A percentile compares a stretch with the other conserved stretches of the same genome.
These are phyloP conservation scores for Oropetium thomaeum DNA, from an alignment of 176 grass and related monocot species.

Conservation along the genomic window DNA sequence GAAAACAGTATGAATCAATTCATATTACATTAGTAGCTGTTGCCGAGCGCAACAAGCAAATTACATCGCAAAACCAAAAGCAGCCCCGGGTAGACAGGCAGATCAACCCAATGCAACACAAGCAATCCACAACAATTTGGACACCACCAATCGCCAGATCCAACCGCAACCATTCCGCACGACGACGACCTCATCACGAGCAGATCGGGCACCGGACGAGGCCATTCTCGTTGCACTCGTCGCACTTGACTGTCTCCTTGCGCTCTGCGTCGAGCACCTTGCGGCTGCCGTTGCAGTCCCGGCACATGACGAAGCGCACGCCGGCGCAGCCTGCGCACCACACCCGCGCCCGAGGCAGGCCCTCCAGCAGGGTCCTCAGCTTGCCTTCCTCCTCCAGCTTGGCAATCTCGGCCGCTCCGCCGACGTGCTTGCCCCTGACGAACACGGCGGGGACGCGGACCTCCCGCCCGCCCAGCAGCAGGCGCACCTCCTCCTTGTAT, in stretches of 20 bases:
- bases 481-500: conserved; percentile 82
- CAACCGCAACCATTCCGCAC: neutral
- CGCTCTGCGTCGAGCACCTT: conserved; percentile 77
- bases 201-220: conserved; percentile 90
- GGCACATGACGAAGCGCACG: conserved; percentile 91
- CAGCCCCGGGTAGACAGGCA: conserved; percentile 50
- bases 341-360: conserved; percentile 63
- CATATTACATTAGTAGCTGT: conserved; percentile 31
- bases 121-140: neutral
- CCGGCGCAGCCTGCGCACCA: conserved; percentile 85
- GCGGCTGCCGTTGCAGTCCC: conserved; percentile 90
- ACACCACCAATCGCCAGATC: conserved; percentile 7
- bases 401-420: conserved; percentile 64
- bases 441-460: conserved; percentile 78
- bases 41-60: conserved; percentile 39
- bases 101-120: conserved; percentile 50
- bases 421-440: conserved; percentile 65
- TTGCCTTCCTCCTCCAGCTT: conserved; percentile 89
- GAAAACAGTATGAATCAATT: conserved; percentile 33
- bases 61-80: conserved; percentile 5
- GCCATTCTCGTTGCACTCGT: conserved; percentile 90
- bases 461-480: conserved; percentile 62
- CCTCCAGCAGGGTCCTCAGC: conserved; percentile 57
- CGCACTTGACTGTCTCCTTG: conserved; percentile 65
- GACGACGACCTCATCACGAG: neutral